Evolutionary conservation across 257 asterid species (phyloP).

Genomic region (Ocimum tenuiflorum): DNA sequence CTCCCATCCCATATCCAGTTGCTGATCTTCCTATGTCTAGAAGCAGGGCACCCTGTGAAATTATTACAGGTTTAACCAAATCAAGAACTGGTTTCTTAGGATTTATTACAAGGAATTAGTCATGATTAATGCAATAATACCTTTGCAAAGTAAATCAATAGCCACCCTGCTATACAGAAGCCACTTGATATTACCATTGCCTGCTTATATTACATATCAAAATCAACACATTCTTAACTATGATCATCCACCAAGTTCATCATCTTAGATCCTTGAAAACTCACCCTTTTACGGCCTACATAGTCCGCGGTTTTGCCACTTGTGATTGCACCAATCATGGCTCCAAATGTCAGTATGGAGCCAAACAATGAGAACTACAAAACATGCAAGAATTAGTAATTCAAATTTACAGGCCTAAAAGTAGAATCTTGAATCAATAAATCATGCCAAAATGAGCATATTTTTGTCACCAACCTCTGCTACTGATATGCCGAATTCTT

Average conservation of each 20-base stretch:
- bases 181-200: slow-evolving; percentile 74
- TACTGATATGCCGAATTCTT: slow-evolving; percentile 57
- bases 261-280: too few species aligned
- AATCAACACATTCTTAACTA: too few species aligned
- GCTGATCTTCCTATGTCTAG: slow-evolving; percentile 83
- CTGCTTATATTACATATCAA: too few species aligned
- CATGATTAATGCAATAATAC: slow-evolving; percentile 28
- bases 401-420: too few species aligned
- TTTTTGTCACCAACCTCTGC: slow-evolving; percentile 68
- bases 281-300: slow-evolving; percentile 84
- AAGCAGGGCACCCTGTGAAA: too few species aligned
- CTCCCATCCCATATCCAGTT: slow-evolving; percentile 97
- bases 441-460: too few species aligned
- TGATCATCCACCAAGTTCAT: too few species aligned
- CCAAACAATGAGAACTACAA: slow-evolving; percentile 85
- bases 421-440: too few species aligned
- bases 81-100: slow-evolving; percentile 13
- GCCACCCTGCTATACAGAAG: slow-evolving; percentile 81
- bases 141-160: slow-evolving; percentile 74
- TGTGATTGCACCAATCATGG: slow-evolving; percentile 92
- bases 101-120: background rate
- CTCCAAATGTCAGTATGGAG: slow-evolving; percentile 91
- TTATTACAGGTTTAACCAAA: too few species aligned
- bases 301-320: slow-evolving; percentile 77
- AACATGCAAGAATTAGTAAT: too few species aligned